Percentiles rank a stretch among this genome's conserved stretches.
These are phyloP conservation scores for Hibiscus trionum DNA, from an alignment of 345 rosid species.

Conservation along the genomic window DNA sequence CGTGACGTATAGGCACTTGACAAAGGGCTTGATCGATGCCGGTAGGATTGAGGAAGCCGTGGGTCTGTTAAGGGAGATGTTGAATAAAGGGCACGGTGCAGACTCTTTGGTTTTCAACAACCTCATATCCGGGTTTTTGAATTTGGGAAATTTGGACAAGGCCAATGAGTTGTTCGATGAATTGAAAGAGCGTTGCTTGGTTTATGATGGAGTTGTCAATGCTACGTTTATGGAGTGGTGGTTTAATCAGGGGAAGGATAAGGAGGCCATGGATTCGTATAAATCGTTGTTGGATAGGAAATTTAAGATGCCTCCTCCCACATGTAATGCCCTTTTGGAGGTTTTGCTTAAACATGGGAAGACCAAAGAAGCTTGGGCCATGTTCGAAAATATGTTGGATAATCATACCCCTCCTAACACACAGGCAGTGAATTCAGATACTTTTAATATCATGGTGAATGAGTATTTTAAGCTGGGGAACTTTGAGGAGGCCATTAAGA, in stretches of 20 bases:
- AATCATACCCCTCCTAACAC: conserved; percentile 76
- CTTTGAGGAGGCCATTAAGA: conserved; percentile 46
- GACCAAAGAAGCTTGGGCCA: conserved; percentile 52
- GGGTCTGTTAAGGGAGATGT: conserved; percentile 77
- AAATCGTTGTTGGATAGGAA: conserved; percentile 66
- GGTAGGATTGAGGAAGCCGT: conserved; percentile 75
- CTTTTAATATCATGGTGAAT: conserved; percentile 79
- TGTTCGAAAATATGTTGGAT: conserved; percentile 84
- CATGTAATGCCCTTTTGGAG: conserved; percentile 76
- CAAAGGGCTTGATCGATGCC: conserved; percentile 75
- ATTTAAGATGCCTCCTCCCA: conserved; percentile 72
- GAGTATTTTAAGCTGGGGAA: conserved; percentile 75
- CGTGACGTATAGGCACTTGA: conserved; percentile 85
- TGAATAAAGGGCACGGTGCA: conserved; percentile 86
- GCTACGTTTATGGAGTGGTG: conserved; percentile 93
- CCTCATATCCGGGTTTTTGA: conserved; percentile 70
- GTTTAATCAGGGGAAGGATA: conserved; percentile 80
- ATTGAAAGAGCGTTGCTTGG: conserved; percentile 65
- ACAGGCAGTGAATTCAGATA: conserved; percentile 82
- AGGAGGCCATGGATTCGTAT: conserved; percentile 80
- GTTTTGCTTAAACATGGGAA: conserved; percentile 70
- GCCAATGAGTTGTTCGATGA: conserved; percentile 89
- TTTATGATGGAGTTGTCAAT: conserved; percentile 84
- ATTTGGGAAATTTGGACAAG: conserved; percentile 64
- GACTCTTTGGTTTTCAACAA: conserved; percentile 84